phyloP scores from a whole-genome alignment of 371 early-diverging fungal genomes.

The Mortierella sp. region DNA sequence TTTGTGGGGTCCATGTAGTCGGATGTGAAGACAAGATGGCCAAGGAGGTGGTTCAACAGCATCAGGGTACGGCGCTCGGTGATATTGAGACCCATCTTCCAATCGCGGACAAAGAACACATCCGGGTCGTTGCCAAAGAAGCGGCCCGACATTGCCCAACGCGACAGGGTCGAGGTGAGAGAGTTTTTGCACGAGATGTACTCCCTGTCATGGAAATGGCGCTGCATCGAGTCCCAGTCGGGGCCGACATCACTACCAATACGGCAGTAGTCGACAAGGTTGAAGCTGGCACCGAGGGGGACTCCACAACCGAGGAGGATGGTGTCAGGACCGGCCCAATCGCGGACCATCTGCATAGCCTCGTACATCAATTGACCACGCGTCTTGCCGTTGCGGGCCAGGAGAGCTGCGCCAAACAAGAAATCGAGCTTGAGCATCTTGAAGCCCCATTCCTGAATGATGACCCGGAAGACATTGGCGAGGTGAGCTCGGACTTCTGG shows the following conservation, averaged over 20 bases:
- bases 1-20: constrained; percentile 48
- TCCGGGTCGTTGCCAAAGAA: constrained; percentile 78
- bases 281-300: constrained; percentile 67
- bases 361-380: constrained; percentile 76
- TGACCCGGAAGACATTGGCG: constrained; percentile 64
- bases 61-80: constrained; percentile 68
- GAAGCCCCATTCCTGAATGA: constrained; percentile 68
- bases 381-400: constrained; percentile 66
- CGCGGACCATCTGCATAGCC: constrained; percentile 68
- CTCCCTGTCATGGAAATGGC: constrained; percentile 70
- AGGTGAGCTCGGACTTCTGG: constrained; percentile 63
- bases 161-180: constrained; percentile 65
- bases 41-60: constrained; percentile 69
- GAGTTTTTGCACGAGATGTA: constrained; percentile 72
- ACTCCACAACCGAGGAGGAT: constrained; percentile 72
- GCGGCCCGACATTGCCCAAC: constrained; percentile 69
- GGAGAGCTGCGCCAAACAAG: constrained; percentile 72
- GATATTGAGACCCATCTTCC: constrained; percentile 61
- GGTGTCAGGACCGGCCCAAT: constrained; percentile 64
- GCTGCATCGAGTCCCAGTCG: constrained; percentile 69
- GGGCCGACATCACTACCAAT: constrained; percentile 74
- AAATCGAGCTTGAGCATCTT: constrained; percentile 74
- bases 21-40: constrained; percentile 71
- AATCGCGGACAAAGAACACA: constrained; percentile 68
- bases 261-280: constrained; percentile 70